Conservation (phyloP, 805 yeast species). For the Torulaspora indica region DNA sequence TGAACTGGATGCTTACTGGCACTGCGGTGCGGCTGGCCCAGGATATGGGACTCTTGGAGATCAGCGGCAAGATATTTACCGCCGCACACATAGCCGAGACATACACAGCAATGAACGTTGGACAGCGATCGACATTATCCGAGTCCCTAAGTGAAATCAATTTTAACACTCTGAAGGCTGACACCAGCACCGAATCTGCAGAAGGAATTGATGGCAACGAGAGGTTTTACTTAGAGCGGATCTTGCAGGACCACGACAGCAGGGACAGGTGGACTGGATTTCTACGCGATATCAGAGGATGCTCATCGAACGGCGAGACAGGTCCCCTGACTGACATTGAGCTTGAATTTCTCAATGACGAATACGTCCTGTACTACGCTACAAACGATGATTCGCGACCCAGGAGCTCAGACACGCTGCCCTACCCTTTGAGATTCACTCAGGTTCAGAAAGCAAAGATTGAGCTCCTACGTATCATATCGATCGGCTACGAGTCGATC, state of each 20-base stretch:
- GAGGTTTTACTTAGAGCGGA: constrained; percentile 30
- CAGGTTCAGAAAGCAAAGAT: constrained; percentile 67
- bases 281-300: constrained; percentile 14
- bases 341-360: constrained; percentile 35
- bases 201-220: constrained; percentile 34
- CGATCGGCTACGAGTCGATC: constrained; percentile 77
- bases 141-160: constrained; percentile 67
- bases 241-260: constrained; percentile 23
- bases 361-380: constrained; percentile 30
- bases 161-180: constrained; percentile 34
- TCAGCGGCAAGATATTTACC: constrained; percentile 65
- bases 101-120: constrained; percentile 73
- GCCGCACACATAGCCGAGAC: constrained; percentile 86
- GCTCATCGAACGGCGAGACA: constrained; percentile 3
- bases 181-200: constrained; percentile 32
- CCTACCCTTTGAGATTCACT: constrained; percentile 49
- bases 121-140: constrained; percentile 71
- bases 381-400: constrained; percentile 7
- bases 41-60: constrained; percentile 75
- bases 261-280: constrained; percentile 27
- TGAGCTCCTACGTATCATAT: constrained; percentile 71
- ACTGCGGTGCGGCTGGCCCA: constrained; percentile 82
- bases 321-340: constrained; percentile 23
- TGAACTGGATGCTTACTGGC: constrained; percentile 93
- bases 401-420: constrained; percentile 12